Conservation (phyloP, 176 grass and related monocot genomes). For the Areca catechu region DNA sequence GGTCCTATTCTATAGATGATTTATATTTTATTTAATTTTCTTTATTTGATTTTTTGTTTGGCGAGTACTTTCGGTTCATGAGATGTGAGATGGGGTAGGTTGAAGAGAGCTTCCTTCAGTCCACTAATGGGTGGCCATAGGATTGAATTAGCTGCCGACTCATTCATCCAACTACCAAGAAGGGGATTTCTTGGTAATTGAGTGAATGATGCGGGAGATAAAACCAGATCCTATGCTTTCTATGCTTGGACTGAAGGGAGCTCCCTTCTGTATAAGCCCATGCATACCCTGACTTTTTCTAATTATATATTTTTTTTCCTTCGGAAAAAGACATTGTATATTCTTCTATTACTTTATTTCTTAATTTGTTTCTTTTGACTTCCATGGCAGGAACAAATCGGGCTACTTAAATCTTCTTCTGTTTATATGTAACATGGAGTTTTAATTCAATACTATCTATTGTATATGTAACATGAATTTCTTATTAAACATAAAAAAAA, state of each 20-base stretch:
- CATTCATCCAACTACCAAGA: slow-evolving; percentile 43
- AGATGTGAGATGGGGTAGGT: background rate
- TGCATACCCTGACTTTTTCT: background rate
- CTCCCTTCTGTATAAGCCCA: slow-evolving; percentile 26
- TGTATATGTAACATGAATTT: no score
- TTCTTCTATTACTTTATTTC: no score
- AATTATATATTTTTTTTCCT: no score
- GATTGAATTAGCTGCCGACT: slow-evolving; percentile 43
- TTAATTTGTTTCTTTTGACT: no score
- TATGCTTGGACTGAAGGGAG: slow-evolving; percentile 55
- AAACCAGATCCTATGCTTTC: slow-evolving; percentile 20
- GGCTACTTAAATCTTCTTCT: no score
- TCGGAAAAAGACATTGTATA: no score
- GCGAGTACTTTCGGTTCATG: slow-evolving; percentile 3
- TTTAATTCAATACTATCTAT: no score
- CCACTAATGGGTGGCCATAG: slow-evolving; percentile 32
- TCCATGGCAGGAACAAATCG: no score
- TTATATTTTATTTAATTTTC: slow-evolving; percentile 13
- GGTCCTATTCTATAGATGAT: no score
- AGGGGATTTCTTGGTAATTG: slow-evolving; percentile 12
- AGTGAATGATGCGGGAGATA: slow-evolving; percentile 49
- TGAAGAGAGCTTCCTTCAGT: slow-evolving; percentile 48
- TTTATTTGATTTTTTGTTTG: background rate
- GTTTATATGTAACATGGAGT: no score
- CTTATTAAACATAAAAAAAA: no score